These are phyloP conservation scores for Tephrocybe rancida DNA, from an alignment of 768 basidiomycete genomes.

Conservation along the genomic window DNA sequence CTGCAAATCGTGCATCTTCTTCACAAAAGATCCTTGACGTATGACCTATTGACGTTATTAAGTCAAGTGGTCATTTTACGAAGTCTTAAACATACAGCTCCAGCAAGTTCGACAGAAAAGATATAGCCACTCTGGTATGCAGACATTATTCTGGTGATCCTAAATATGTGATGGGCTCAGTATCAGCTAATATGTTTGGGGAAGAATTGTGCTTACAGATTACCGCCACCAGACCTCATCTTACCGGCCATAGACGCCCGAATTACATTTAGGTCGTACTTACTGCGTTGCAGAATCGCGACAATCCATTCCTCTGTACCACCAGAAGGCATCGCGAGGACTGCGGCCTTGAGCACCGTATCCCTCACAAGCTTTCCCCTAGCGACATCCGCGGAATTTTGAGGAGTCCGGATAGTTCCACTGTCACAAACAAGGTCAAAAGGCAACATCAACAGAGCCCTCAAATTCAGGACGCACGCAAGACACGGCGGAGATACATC, in stretches of 20 bases:
- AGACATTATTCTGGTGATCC: conserved; percentile 42
- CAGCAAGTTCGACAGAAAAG: conserved; percentile 58
- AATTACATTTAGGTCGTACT: not conserved
- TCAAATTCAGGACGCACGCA: conserved; percentile 6
- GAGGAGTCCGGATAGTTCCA: conserved; percentile 2
- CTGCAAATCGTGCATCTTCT: conserved; percentile 51
- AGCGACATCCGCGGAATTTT: not conserved
- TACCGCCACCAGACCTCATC: not conserved
- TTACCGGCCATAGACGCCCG: not conserved
- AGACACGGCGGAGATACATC: not conserved
- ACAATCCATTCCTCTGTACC: conserved; percentile 2
- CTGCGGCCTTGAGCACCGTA: not conserved
- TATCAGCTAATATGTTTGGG: not conserved
- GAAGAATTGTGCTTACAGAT: conserved; percentile 13
- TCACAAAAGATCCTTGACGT: conserved; percentile 56
- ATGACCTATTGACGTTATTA: conserved; percentile 34
- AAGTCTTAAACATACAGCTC: conserved; percentile 40
- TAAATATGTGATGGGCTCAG: conserved; percentile 9
- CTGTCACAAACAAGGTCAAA: not conserved
- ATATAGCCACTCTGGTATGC: conserved; percentile 53
- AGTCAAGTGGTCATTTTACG: not conserved
- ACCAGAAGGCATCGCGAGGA: not conserved
- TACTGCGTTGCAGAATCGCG: not conserved
- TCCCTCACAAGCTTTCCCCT: conserved; percentile 6
- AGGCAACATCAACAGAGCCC: not conserved